Evolutionary conservation across 2,329 filamentous ascomycete genomes (phyloP).

Genomic region (Pseudogymnoascus sp.): DNA sequence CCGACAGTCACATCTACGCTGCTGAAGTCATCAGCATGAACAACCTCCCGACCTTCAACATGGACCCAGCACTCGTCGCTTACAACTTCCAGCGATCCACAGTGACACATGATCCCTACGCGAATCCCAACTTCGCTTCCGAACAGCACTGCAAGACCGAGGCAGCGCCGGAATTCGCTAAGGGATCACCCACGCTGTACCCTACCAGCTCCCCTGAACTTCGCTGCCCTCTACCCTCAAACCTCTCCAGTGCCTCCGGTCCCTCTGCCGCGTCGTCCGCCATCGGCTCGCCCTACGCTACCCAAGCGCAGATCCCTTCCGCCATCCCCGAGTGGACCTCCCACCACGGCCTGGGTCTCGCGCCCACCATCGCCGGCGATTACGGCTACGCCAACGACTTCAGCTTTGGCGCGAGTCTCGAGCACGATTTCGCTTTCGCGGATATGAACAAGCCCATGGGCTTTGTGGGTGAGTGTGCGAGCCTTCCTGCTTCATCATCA

Average conservation of each 20-base stretch:
- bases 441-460: constrained; percentile 35
- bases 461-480: constrained; percentile 37
- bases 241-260: constrained; percentile 27
- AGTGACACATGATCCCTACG: neutral
- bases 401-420: constrained; percentile 26
- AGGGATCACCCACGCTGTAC: neutral
- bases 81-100: constrained; percentile 2
- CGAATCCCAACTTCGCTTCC: neutral
- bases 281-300: constrained; percentile 27
- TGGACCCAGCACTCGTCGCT: neutral
- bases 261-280: constrained; percentile 26
- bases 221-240: constrained; percentile 22
- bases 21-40: neutral
- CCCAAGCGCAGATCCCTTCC: constrained; percentile 21
- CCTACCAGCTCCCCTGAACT: constrained; percentile 23
- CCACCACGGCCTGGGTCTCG: constrained; percentile 22
- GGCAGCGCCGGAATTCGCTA: neutral
- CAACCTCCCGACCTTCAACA: neutral
- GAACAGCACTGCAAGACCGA: neutral
- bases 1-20: neutral
- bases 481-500: constrained; percentile 30
- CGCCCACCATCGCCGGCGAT: constrained; percentile 26
- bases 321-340: constrained; percentile 24
- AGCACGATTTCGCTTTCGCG: constrained; percentile 27
- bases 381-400: constrained; percentile 25